Base-by-base conservation (phyloP, 139 green algal species). In the Closterium sp. region DNA sequence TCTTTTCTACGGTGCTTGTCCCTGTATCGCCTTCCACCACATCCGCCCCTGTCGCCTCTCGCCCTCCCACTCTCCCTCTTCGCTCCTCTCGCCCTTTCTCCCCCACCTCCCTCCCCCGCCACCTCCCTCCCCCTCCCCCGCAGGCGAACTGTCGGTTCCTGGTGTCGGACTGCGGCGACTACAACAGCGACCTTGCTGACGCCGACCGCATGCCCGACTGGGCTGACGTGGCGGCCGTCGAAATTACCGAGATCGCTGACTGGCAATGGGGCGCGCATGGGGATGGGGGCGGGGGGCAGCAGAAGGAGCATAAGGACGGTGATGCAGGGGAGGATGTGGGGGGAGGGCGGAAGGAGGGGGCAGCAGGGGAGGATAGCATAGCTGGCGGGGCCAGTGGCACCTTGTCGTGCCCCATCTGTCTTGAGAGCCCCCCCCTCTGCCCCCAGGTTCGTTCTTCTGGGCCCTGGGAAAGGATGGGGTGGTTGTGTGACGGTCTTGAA, bases 131-230 rank as follows among this genome's bases (percentile, higher is more conserved):
- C 55, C 55, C 55, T 6, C 4, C 36, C 36, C 55, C 0, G 2
- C 36, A 94, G 91, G 91, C 91, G 1, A 94, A 94, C 85, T 94
- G 93, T 34, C 91, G 91, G 19, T 94, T 94, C 83, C 91, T 94
- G 33, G 91, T 94, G 43, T 94, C 91, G 25, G 91, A 94, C 28
- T 84, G 93, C 10, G 88, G 81, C 25, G 91, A 92, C 88, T 94
- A 94, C 84, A 28, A 32, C 23, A 31, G 33, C 34, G 30, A 93
- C n/a, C 23, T 90, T 0, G n/a, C 32, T 23, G 91, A 94, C 23
- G 33, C 91, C 25, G 91, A 94, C 33, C 88, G 91, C 34, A 90
- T 88, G 34, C 55, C 93, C 28, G 91, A 94, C 76, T 94, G 91
- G 91, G 83, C 90, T 33, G 87, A 94, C 33, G 91, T 94, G 64